Conservation (phyloP, 345 rosid genomes). For the Gossypium turneri region DNA sequence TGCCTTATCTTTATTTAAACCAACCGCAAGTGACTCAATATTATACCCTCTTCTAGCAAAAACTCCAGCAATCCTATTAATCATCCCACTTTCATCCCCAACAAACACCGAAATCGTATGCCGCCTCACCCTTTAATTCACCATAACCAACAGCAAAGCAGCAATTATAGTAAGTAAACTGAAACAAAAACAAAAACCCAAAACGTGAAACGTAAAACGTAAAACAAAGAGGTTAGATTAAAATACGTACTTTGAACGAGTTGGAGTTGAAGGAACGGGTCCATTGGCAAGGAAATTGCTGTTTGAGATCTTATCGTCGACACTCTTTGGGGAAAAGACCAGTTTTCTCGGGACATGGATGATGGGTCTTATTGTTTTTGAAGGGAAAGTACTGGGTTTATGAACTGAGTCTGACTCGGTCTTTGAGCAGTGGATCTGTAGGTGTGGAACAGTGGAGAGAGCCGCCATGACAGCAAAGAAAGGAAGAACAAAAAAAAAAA, state of each 20-base stretch:
- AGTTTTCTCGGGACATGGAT: slow-evolving; percentile 20
- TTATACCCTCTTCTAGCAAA: slow-evolving; percentile 95
- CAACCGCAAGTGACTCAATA: slow-evolving; percentile 95
- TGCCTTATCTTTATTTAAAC: slow-evolving; percentile 89
- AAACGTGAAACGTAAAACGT: too few relatives aligned
- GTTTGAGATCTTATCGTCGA: slow-evolving; percentile 30
- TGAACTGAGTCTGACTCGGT: slow-evolving; percentile 18
- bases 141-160: too few relatives aligned
- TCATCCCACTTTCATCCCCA: slow-evolving; percentile 98
- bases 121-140: slow-evolving; percentile 49
- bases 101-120: slow-evolving; percentile 92
- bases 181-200: too few relatives aligned
- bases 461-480: slow-evolving; percentile 31
- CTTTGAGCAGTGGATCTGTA: slow-evolving; percentile 16
- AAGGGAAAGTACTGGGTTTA: slow-evolving; percentile 20
- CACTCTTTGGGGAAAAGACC: slow-evolving; percentile 29
- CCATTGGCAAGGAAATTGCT: slow-evolving; percentile 18
- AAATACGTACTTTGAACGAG: slow-evolving; percentile 33
- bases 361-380: slow-evolving; percentile 14
- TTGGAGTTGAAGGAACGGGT: slow-evolving; percentile 23
- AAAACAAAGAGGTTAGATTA: neutral
- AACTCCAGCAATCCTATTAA: slow-evolving; percentile 94
- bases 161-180: too few relatives aligned
- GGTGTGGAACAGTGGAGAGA: slow-evolving; percentile 17
- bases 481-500: too few relatives aligned